These are phyloP conservation scores for Scleroderma citrinum DNA, from an alignment of 768 basidiomycete genomes.

Conservation along the genomic window DNA sequence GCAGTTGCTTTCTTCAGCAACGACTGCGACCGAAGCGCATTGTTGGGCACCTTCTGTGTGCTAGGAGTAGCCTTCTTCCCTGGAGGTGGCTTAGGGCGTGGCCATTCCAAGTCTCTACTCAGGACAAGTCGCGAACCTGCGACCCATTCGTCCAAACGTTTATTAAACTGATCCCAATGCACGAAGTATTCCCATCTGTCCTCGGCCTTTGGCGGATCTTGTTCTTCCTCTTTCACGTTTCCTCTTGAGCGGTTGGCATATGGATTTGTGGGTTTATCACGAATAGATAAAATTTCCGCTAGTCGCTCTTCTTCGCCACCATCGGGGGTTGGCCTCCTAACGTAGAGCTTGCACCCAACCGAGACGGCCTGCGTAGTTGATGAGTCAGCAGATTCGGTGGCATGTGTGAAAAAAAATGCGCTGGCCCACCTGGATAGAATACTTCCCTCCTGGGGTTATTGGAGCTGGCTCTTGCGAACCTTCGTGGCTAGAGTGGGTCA, in stretches of 20 bases:
- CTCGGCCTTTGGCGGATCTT: conserved; percentile 49
- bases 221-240: conserved; percentile 39
- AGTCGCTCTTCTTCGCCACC: conserved; percentile 83
- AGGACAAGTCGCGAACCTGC: conserved; percentile 81
- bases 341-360: conserved; percentile 95
- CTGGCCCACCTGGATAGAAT: conserved; percentile 61
- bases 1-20: conserved; percentile 66
- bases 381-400: conserved; percentile 29
- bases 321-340: conserved; percentile 70
- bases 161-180: conserved; percentile 99
- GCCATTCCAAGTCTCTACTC: conserved; percentile 88
- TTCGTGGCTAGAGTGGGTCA: conserved; percentile 27
- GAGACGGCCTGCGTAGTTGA: conserved; percentile 59
- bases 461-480: conserved; percentile 48
- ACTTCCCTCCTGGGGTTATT: conserved; percentile 69
- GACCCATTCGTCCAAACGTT: conserved; percentile 98
- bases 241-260: conserved; percentile 45
- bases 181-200: conserved; percentile 94
- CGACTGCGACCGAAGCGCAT: conserved; percentile 52
- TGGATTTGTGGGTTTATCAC: conserved; percentile 70
- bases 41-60: conserved; percentile 52
- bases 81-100: conserved; percentile 71
- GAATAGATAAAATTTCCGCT: conserved; percentile 93
- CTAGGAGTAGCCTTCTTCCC: conserved; percentile 47
- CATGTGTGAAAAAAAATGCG: conserved; percentile 21